phyloP scores from a whole-genome alignment of 345 rosid species.

The Nephelium lappaceum region DNA sequence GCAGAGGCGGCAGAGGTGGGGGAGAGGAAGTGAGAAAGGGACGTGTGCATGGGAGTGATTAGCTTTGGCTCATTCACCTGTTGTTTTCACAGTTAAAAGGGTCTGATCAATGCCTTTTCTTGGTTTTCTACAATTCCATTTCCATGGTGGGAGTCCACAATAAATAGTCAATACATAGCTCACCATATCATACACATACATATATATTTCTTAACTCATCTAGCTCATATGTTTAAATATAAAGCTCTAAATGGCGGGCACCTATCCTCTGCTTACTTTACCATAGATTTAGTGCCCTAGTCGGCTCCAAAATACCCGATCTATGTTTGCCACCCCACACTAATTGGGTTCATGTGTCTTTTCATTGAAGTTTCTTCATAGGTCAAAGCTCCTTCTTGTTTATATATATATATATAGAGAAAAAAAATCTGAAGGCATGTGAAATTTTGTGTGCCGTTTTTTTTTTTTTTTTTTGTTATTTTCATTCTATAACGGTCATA shows the following conservation, averaged over 20 bases:
- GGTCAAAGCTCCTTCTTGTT: background rate
- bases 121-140: slow-evolving; percentile 65
- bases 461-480: too few species aligned
- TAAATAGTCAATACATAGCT: background rate
- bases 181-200: background rate
- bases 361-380: background rate
- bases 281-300: slow-evolving; percentile 13
- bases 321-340: background rate
- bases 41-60: slow-evolving; percentile 91
- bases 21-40: slow-evolving; percentile 79
- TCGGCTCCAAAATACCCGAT: background rate
- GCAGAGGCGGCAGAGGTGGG: slow-evolving; percentile 92
- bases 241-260: slow-evolving; percentile 39
- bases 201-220: background rate
- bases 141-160: background rate
- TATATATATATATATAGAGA: background rate
- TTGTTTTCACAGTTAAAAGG: slow-evolving; percentile 75
- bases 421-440: background rate
- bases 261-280: slow-evolving; percentile 4
- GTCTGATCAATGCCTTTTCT: slow-evolving; percentile 40
- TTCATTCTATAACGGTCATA: too few species aligned
- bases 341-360: slow-evolving; percentile 7
- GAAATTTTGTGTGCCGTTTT: too few species aligned
- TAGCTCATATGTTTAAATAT: background rate
- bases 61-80: slow-evolving; percentile 88